These are phyloP conservation scores for Naganishia sp. DNA, from an alignment of 1,284 basidiomycete genomes.

Conservation along the genomic window DNA sequence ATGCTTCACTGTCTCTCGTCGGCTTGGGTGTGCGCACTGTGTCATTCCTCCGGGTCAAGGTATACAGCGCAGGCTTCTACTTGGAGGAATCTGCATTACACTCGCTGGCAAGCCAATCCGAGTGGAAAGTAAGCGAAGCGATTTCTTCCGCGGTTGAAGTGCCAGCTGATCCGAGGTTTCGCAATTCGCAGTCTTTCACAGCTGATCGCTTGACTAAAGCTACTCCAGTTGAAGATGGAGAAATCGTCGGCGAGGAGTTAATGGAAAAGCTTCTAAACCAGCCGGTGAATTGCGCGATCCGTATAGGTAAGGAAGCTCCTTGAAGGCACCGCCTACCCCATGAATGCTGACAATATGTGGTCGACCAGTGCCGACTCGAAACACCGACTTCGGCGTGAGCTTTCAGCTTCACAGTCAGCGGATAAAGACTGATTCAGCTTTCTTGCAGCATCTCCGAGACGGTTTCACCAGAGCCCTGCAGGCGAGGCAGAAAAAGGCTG, in stretches of 20 bases:
- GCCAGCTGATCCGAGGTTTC: no score
- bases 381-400: conserved; percentile 56
- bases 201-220: conserved; percentile 38
- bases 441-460: conserved; percentile 56
- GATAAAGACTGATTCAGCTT: no score
- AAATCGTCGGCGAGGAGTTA: conserved; percentile 44
- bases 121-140: no score
- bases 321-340: no score
- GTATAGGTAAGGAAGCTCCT: conserved; percentile 47
- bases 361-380: conserved; percentile 56
- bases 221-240: conserved; percentile 28
- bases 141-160: no score
- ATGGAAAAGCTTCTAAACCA: conserved; percentile 44
- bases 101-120: conserved; percentile 36
- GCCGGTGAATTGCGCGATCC: conserved; percentile 48
- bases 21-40: conserved; percentile 60
- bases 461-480: conserved; percentile 58
- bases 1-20: conserved; percentile 51
- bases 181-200: conserved; percentile 8
- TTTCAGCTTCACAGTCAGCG: not conserved
- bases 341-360: not conserved
- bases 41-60: conserved; percentile 58
- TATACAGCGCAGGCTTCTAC: conserved; percentile 59
- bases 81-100: conserved; percentile 47
- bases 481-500: conserved; percentile 55